These are phyloP conservation scores for Lathyrus tuberosus DNA, from an alignment of 306 rosid genomes.

Conservation along the genomic window DNA sequence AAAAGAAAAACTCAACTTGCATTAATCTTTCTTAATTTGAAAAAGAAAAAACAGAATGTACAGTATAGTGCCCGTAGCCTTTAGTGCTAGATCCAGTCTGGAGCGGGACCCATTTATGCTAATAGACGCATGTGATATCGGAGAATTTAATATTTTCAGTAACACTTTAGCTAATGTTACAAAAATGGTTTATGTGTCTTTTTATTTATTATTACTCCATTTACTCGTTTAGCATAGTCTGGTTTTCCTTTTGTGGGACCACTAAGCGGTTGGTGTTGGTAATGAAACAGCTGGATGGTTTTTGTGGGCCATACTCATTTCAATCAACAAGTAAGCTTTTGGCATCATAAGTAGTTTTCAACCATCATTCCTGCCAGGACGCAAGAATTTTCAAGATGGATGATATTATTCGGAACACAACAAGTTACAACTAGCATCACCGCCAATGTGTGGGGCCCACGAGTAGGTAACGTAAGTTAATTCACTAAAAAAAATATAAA, in stretches of 20 bases:
- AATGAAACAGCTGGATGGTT: conserved; percentile 53
- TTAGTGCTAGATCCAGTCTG: conserved; percentile 52
- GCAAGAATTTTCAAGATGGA: background rate
- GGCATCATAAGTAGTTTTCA: conserved; percentile 38
- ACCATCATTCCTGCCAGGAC: conserved; percentile 35
- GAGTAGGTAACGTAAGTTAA: no score
- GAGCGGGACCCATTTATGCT: conserved; percentile 51
- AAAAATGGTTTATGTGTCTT: conserved; percentile 5
- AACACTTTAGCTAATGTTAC: conserved; percentile 15
- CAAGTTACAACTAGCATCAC: conserved; percentile 36
- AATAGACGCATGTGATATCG: conserved; percentile 49
- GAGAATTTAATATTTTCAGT: background rate
- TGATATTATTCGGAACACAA: background rate
- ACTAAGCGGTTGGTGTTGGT: conserved; percentile 27
- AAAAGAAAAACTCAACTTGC: background rate
- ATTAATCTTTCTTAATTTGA: background rate
- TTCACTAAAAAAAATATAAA: no score
- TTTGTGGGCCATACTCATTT: conserved; percentile 30
- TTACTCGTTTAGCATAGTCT: background rate
- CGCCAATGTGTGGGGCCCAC: background rate
- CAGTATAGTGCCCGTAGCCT: background rate
- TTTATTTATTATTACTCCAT: background rate
- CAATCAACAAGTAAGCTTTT: conserved; percentile 33
- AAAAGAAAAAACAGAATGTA: conserved; percentile 24
- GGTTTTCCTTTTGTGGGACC: conserved; percentile 22